Evolutionary conservation across 371 early-diverging fungal species (phyloP).

Genomic region (Capillidium rhysosporum): DNA sequence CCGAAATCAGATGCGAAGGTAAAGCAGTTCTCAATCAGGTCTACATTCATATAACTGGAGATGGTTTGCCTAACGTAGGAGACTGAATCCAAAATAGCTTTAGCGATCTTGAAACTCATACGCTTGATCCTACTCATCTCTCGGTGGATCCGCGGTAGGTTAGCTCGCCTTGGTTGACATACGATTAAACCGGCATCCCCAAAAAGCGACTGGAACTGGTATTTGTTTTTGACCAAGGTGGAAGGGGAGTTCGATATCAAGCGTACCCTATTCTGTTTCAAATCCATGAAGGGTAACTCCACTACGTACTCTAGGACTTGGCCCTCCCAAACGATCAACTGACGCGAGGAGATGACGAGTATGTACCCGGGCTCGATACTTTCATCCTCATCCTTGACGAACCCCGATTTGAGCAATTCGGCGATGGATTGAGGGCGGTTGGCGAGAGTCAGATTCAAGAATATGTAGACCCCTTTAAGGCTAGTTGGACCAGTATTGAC

Average conservation of each 20-base stretch:
- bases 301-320: slow-evolving; percentile 20
- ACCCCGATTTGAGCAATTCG: not conserved
- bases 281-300: slow-evolving; percentile 20
- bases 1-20: slow-evolving; percentile 66
- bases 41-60: slow-evolving; percentile 33
- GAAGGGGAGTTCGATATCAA: slow-evolving; percentile 35
- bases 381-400: not conserved
- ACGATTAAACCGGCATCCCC: slow-evolving; percentile 24
- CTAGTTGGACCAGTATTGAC: slow-evolving; percentile 11
- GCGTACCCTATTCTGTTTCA: slow-evolving; percentile 40
- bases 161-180: slow-evolving; percentile 31
- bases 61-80: slow-evolving; percentile 27
- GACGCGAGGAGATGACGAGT: slow-evolving; percentile 28
- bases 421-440: not conserved
- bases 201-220: slow-evolving; percentile 23
- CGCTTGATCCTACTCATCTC: slow-evolving; percentile 37
- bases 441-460: not conserved
- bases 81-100: slow-evolving; percentile 30
- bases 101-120: slow-evolving; percentile 32
- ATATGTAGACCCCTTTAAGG: not conserved
- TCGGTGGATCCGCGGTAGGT: slow-evolving; percentile 30
- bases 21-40: slow-evolving; percentile 63
- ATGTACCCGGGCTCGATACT: slow-evolving; percentile 19
- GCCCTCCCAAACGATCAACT: slow-evolving; percentile 37
- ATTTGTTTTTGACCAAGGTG: slow-evolving; percentile 21